Conservation (phyloP, 2,329 filamentous ascomycete genomes). For the Ophiosphaerella herpotricha region DNA sequence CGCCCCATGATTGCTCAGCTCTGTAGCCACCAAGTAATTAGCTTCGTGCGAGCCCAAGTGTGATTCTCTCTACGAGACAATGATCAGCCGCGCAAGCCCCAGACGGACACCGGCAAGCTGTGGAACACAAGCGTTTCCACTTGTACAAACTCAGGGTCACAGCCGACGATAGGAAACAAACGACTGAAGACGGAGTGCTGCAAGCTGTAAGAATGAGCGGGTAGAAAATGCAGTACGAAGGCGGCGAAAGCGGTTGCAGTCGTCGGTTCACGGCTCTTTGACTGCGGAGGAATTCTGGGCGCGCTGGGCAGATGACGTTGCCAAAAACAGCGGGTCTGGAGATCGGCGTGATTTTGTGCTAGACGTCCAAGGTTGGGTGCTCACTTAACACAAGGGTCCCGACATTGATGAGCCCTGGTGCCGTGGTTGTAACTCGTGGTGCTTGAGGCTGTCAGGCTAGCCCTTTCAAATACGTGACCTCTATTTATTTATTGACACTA, state of each 20-base stretch:
- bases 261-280: not conserved
- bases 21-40: constrained; percentile 19
- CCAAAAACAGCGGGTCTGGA: not conserved
- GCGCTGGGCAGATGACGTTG: constrained; percentile 7
- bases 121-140: constrained; percentile 3
- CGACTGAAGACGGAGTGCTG: not conserved
- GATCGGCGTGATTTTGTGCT: not conserved
- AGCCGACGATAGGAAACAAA: constrained; percentile 27
- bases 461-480: not conserved
- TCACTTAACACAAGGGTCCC: too few relatives aligned
- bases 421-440: too few relatives aligned
- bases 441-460: too few relatives aligned
- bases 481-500: not conserved
- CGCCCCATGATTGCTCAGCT: constrained; percentile 33
- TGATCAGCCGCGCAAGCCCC: constrained; percentile 38
- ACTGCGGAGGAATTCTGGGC: constrained; percentile 14
- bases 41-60: constrained; percentile 8
- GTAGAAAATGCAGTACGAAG: not conserved
- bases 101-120: constrained; percentile 28
- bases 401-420: too few relatives aligned
- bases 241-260: constrained; percentile 1
- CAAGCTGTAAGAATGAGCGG: constrained; percentile 5
- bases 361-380: not conserved
- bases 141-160: constrained; percentile 14
- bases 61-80: constrained; percentile 9